Conservation (phyloP, 1,284 basidiomycete genomes). For the Neolentinus lepideus region DNA sequence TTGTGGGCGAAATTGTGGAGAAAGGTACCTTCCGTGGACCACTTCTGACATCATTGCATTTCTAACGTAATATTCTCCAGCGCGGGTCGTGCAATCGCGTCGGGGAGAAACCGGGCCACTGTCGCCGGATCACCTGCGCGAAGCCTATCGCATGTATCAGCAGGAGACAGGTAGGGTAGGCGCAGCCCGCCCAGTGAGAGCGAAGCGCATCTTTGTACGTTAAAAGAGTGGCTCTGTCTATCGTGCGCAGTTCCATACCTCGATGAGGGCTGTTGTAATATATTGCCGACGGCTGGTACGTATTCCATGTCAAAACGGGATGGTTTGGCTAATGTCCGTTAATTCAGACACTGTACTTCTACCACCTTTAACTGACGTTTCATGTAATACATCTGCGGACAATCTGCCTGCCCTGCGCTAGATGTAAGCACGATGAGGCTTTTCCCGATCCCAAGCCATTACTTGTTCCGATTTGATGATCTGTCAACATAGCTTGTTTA, state of each 20-base stretch:
- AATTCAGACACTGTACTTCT: no score
- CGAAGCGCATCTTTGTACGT: constrained; percentile 60
- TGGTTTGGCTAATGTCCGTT: background rate
- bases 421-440: background rate
- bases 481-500: background rate
- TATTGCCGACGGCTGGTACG: background rate
- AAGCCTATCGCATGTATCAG: constrained; percentile 82
- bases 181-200: constrained; percentile 58
- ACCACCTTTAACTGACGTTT: no score
- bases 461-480: background rate
- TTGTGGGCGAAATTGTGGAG: constrained; percentile 89
- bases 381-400: background rate
- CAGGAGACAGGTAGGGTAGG: constrained; percentile 74
- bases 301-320: background rate
- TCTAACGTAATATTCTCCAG: constrained; percentile 28
- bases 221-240: constrained; percentile 19
- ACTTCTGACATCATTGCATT: background rate
- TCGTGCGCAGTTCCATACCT: background rate
- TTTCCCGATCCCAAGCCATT: background rate
- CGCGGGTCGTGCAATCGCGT: constrained; percentile 68
- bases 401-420: background rate
- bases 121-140: constrained; percentile 81
- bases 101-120: constrained; percentile 72
- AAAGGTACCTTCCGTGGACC: constrained; percentile 50
- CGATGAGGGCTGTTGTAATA: background rate